These are phyloP conservation scores for Colletotrichum sublineola DNA, from an alignment of 2,329 filamentous ascomycete genomes.

Conservation along the genomic window DNA sequence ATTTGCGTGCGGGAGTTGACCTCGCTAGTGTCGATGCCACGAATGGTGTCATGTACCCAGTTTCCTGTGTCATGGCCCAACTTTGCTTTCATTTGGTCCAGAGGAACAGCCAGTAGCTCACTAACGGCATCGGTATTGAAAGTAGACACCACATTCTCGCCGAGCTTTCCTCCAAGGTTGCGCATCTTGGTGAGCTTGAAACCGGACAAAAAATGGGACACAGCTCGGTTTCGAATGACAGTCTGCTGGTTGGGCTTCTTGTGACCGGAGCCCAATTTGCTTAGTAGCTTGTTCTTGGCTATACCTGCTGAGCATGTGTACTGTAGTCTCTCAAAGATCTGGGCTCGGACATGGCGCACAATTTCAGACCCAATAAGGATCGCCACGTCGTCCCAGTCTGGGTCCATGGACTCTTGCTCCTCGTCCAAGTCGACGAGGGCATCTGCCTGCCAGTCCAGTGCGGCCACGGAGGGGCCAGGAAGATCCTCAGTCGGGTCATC, in stretches of 20 bases:
- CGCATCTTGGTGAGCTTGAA: slow-evolving; percentile 97
- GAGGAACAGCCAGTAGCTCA: slow-evolving; percentile 78
- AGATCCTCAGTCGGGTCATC: slow-evolving; percentile 79
- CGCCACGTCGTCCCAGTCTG: slow-evolving; percentile 96
- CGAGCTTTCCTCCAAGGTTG: slow-evolving; percentile 94
- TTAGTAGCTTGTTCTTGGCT: slow-evolving; percentile 92
- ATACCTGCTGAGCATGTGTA: slow-evolving; percentile 96
- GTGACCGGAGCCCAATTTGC: slow-evolving; percentile 90
- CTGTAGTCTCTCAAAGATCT: slow-evolving; percentile 76
- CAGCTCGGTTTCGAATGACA: slow-evolving; percentile 88
- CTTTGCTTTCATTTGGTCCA: slow-evolving; percentile 82
- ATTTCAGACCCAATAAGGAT: slow-evolving; percentile 92
- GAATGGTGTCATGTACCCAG: slow-evolving; percentile 88
- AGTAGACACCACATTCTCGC: slow-evolving; percentile 83
- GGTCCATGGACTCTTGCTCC: slow-evolving; percentile 81
- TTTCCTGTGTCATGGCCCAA: slow-evolving; percentile 86
- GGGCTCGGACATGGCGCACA: slow-evolving; percentile 78
- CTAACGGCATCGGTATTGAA: slow-evolving; percentile 86
- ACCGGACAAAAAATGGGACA: slow-evolving; percentile 80
- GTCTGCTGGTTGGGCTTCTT: slow-evolving; percentile 97
- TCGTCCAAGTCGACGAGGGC: slow-evolving; percentile 84
- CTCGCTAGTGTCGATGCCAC: slow-evolving; percentile 88
- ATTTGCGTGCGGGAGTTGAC: slow-evolving; percentile 93
- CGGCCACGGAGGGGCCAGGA: slow-evolving; percentile 76
- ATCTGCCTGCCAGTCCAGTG: slow-evolving; percentile 86